Evolutionary conservation across 2,329 filamentous ascomycete genomes (phyloP), one percentile per base, ranked within the genome.

Genomic region (Spiromastix sp.): DNA sequence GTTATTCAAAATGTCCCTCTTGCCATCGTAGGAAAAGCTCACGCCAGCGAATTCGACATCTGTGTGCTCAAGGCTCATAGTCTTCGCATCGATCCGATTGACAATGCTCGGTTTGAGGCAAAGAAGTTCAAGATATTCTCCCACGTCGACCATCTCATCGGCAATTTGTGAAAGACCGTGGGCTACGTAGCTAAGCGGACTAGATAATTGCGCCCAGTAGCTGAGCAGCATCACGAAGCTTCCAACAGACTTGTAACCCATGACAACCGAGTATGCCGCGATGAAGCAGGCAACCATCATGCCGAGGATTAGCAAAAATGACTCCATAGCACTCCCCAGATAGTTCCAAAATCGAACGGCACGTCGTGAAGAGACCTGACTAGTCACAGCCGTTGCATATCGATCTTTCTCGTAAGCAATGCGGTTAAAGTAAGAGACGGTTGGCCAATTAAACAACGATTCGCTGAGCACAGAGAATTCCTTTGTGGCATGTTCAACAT

Each of bases 211-310:
- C 48, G 59, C 55, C 79, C 79, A 84, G 53, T 81, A 83, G 21
- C 72, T 68, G 11, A 79, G 61, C 17, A 84, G 55, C 12, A 77
- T 76, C 4, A 82, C 71, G 41, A 84, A 77, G 40, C 69, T 70
- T 26, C 77, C 77, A 9, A 78, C 60, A 0, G 68, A 62, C 29
- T 65, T 66, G 6, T 53, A 49, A 1, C 68, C 68, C 24, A 60
- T 58, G 0, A 64, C 56, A 21, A 78, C 68, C 42, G 72, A 64
- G 38, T 68, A 66, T 5, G 70, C 64, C 3, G 71, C 73, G 10
- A 77, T 60, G 33, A 72, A 51, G 49, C 66, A 59, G 44, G 61
- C 64, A 42, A 65, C 56, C 26, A 71, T 47, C 37, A 72, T 61
- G 2, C 68, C 67, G 28, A 70, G 37, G 2, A 64, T 62, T 32